Base-by-base conservation (phyloP, 2,329 filamentous ascomycete species). In the Xylaria polymorpha region DNA sequence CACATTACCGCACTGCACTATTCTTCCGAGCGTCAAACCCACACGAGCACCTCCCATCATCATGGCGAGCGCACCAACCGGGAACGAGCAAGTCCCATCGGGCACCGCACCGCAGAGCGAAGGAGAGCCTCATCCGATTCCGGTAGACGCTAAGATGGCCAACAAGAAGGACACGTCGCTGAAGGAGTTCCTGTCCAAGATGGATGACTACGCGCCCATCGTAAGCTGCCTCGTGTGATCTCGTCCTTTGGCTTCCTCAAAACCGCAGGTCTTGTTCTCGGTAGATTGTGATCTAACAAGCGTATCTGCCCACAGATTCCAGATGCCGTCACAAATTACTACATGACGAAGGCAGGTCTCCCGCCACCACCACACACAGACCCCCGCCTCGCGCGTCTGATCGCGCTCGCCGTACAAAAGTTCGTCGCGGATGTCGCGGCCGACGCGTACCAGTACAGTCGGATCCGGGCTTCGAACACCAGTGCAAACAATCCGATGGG, bases 121-220 rank as follows among this genome's bases (percentile, higher is more conserved):
- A 44, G 74, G 71, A 25, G 71, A 72, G 14, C 67, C 71, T 18
- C 53, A 39, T 8, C 66, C 72, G 0, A 32, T 65, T 4, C 60
- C 73, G 1, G 39, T 69, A 22, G 91, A 92, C 68, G 81, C 90
- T 48, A 89, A 88, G 77, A 84, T 93, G 72, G 90, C 92, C 1
- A 91, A 91, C 61, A 93, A 94, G 79, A 98, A 98, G 82, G 96
- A 99, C 82, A 91, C 92, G 22, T 97, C 92, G 46, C 83, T 99
- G 73, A 92, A 94, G 78, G 95, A 98, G 81, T 98, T 99, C 78
- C 82, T 99, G 20, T 88, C 88, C 72, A 98, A 97, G 85, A 98
- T 99, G 91, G 96, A 99, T 79, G 96, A 99, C 77, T 98, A 96
- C 82, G 94, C 96, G 69, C 96, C 96, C 12, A 97, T 99, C 77